Evolutionary conservation across 139 green algal genomes (phyloP), one percentile per base, ranked within the genome.

Genomic region (Chlamydomonas sphaeroides): DNA sequence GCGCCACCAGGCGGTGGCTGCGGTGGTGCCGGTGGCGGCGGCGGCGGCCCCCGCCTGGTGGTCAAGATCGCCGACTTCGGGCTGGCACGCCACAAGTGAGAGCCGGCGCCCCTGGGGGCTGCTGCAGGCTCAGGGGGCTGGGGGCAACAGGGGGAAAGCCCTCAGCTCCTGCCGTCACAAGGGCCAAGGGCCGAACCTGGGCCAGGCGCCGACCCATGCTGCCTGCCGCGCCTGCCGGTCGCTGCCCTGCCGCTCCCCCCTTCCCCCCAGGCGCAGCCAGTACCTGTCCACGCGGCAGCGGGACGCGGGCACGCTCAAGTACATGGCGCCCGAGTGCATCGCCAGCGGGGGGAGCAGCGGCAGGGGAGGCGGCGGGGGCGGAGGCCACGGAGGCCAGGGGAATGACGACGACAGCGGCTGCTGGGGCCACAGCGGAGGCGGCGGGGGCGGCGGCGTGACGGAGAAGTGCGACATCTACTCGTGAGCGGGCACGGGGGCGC

Each of bases 61-160:
- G 74, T 71, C 39, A 81, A 81, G 61, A 81, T 81, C 23, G 61
- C 74, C 11, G 74, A 81, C 45, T 81, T 81, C 28, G 74, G 74
- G 4, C 57, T 81, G 41, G 74, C 74, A 10, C 38, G 74, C 38
- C 56, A 79, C 56, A 79, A 79, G 68, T 72, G 56, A 65, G 25
- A n/a, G n/a, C n/a, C n/a, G n/a, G n/a, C n/a, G n/a, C n/a, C n/a
- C n/a, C n/a, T n/a, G n/a, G n/a, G n/a, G n/a, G n/a, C n/a, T n/a
- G n/a, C n/a, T n/a, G n/a, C n/a, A n/a, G n/a, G n/a, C n/a, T n/a
- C n/a, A n/a, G n/a, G n/a, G n/a, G n/a, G n/a, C n/a, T n/a, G n/a
- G n/a, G n/a, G n/a, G n/a, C n/a, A n/a, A n/a, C n/a, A n/a, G n/a
- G n/a, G n/a, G n/a, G n/a, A n/a, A n/a, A n/a, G n/a, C n/a, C n/a